phyloP scores from a whole-genome alignment of 176 grass and related monocot species.

The Tillandsia leiboldiana region DNA sequence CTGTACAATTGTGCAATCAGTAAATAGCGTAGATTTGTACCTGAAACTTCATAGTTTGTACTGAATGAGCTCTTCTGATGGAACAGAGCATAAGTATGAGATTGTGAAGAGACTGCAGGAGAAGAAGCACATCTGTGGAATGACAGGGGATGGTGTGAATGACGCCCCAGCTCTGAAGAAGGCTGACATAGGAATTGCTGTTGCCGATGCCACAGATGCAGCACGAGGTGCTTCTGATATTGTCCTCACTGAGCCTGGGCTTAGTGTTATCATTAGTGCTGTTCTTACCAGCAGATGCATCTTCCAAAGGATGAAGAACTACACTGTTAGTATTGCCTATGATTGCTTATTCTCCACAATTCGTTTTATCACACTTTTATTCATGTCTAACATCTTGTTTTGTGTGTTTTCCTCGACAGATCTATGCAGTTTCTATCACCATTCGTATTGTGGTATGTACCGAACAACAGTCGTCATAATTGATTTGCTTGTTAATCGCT shows the following conservation, averaged over 20 bases:
- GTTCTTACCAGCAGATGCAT: constrained; percentile 26
- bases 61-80: not conserved
- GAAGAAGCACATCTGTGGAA: constrained; percentile 23
- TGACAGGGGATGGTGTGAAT: constrained; percentile 23
- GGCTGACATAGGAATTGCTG: constrained; percentile 24
- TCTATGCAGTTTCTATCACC: constrained; percentile 47
- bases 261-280: constrained; percentile 28
- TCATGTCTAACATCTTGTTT: not conserved
- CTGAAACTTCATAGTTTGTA: not conserved
- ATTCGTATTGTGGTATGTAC: constrained; percentile 43
- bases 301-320: constrained; percentile 31
- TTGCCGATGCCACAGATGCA: constrained; percentile 19
- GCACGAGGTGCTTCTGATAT: constrained; percentile 27
- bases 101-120: constrained; percentile 24
- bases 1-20: too few relatives aligned
- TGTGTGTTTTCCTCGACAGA: constrained; percentile 16
- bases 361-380: not conserved
- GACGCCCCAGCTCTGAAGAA: constrained; percentile 22
- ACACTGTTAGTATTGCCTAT: not conserved
- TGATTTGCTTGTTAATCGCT: not conserved
- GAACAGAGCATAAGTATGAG: constrained; percentile 21
- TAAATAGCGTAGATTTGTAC: not conserved
- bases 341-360: not conserved
- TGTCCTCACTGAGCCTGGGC: constrained; percentile 23
- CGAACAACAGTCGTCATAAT: not conserved